Evolutionary conservation across 1,139 yeast species (phyloP).

Genomic region (Citeromyces hawaiiensis): DNA sequence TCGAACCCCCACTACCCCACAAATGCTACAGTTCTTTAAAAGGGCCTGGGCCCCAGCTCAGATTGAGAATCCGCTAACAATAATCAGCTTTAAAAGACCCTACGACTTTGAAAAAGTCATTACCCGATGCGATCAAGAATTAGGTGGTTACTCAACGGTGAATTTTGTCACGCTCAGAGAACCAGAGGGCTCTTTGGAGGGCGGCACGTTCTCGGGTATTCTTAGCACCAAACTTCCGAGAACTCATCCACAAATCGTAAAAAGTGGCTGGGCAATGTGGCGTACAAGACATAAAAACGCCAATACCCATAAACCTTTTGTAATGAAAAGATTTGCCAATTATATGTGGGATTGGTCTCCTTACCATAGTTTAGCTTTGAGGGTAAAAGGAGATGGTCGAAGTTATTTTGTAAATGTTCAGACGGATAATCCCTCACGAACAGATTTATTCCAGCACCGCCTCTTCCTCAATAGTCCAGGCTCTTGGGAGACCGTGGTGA

Average conservation of each 20-base stretch:
- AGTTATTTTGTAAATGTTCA: conserved; percentile 73
- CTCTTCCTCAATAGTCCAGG: conserved; percentile 64
- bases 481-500: conserved; percentile 73
- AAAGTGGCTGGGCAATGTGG: conserved; percentile 83
- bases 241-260: conserved; percentile 45
- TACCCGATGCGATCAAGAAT: conserved; percentile 56
- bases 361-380: conserved; percentile 30
- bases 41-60: neutral
- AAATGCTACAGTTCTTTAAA: neutral
- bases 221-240: conserved; percentile 66
- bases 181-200: conserved; percentile 12
- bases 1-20: neutral
- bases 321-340: conserved; percentile 16
- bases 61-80: conserved; percentile 9
- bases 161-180: conserved; percentile 25
- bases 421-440: conserved; percentile 64
- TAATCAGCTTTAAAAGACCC: conserved; percentile 42
- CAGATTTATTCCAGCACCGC: conserved; percentile 76
- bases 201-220: conserved; percentile 56
- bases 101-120: conserved; percentile 34
- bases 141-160: conserved; percentile 70
- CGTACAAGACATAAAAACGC: conserved; percentile 48
- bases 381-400: conserved; percentile 17
- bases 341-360: conserved; percentile 21
- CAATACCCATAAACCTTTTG: conserved; percentile 31